Conservation (phyloP, 1,284 basidiomycete species). For the Sanghuangporus weigelae region DNA sequence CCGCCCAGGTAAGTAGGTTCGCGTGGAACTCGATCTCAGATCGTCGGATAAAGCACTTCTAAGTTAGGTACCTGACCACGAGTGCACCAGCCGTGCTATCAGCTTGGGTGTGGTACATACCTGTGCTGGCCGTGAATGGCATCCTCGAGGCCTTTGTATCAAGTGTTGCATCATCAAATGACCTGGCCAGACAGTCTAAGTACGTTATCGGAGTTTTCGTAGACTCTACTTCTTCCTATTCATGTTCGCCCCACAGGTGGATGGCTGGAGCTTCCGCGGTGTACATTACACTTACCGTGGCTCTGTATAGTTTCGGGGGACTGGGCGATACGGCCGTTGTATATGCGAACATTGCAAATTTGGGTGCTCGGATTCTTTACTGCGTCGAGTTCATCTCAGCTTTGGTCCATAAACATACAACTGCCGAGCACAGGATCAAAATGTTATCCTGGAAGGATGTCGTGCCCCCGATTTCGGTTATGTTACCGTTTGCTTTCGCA, state of each 20-base stretch:
- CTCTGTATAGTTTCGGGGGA: conserved; percentile 39
- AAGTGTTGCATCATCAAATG: conserved; percentile 61
- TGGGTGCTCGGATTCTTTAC: conserved; percentile 54
- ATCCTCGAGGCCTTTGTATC: conserved; percentile 86
- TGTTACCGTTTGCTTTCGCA: conserved; percentile 2
- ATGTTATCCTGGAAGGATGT: conserved; percentile 2
- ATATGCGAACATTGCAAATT: conserved; percentile 68
- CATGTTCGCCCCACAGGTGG: conserved; percentile 38
- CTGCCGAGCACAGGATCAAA: conserved; percentile 21
- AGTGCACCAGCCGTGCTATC: conserved; percentile 71
- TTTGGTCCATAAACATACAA: conserved; percentile 31
- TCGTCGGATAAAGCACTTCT: neutral
- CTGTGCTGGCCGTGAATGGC: conserved; percentile 84
- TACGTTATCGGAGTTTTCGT: conserved; percentile 30
- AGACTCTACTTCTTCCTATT: neutral
- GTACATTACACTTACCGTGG: conserved; percentile 52
- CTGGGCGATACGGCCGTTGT: conserved; percentile 70
- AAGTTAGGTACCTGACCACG: conserved; percentile 51
- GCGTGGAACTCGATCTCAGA: neutral
- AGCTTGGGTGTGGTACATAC: conserved; percentile 83
- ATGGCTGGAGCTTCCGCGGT: conserved; percentile 62
- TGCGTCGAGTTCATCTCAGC: conserved; percentile 33
- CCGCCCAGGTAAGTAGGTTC: conserved; percentile 37
- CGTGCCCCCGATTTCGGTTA: conserved; percentile 4
- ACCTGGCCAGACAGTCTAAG: conserved; percentile 62